Evolutionary conservation across 2,329 filamentous ascomycete genomes (phyloP).

Genomic region (Pestalotiopsis sp.): DNA sequence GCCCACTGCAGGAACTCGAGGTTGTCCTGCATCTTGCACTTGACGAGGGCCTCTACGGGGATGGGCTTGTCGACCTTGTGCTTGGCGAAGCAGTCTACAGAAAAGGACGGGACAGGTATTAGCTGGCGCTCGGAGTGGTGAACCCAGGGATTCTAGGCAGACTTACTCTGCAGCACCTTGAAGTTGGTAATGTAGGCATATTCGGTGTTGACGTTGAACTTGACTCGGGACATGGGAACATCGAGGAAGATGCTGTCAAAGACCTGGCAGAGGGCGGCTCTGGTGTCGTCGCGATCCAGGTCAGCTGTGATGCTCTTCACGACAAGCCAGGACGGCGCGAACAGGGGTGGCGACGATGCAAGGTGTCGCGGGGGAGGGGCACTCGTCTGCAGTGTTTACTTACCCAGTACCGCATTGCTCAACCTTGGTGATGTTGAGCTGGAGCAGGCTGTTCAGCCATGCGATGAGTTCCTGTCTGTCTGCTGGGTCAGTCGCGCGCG

Average conservation of each 20-base stretch:
- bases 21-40: slow-evolving; percentile 99
- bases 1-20: slow-evolving; percentile 98
- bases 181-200: slow-evolving; percentile 99
- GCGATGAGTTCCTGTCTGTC: slow-evolving; percentile 89
- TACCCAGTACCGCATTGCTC: slow-evolving; percentile 99
- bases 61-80: slow-evolving; percentile 89
- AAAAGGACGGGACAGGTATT: background rate
- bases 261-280: slow-evolving; percentile 93
- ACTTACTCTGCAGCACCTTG: slow-evolving; percentile 92
- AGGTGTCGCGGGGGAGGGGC: slow-evolving; percentile 31
- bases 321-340: background rate
- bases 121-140: background rate
- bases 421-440: slow-evolving; percentile 97
- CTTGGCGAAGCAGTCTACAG: slow-evolving; percentile 76
- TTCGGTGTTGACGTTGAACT: slow-evolving; percentile 97
- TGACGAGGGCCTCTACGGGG: slow-evolving; percentile 85
- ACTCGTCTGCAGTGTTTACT: slow-evolving; percentile 37
- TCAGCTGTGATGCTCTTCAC: background rate
- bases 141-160: background rate
- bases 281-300: slow-evolving; percentile 40
- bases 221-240: slow-evolving; percentile 92
- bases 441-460: slow-evolving; percentile 97
- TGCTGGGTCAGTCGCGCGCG: slow-evolving; percentile 8
- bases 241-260: slow-evolving; percentile 98
- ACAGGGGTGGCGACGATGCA: background rate